These are phyloP conservation scores for Mortierella sp. DNA, from an alignment of 371 early-diverging fungal species.

Conservation along the genomic window DNA sequence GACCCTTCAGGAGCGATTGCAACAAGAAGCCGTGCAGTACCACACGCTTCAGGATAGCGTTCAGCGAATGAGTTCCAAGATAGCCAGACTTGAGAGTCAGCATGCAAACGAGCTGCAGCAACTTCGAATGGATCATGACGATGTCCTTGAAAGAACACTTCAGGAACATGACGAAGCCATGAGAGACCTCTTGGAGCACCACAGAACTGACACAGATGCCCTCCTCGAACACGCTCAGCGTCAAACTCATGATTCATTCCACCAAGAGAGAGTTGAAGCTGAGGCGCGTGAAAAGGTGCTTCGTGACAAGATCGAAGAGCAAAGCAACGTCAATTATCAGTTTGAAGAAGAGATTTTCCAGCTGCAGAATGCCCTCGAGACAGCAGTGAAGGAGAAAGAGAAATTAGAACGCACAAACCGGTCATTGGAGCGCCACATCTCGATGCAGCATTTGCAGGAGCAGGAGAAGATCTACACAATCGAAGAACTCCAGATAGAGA, in stretches of 20 bases:
- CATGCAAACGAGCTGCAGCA: constrained; percentile 29
- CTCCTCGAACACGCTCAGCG: not conserved
- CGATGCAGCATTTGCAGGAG: constrained; percentile 45
- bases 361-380: constrained; percentile 19
- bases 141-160: constrained; percentile 15
- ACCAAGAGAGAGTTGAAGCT: constrained; percentile 12
- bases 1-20: constrained; percentile 14
- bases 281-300: constrained; percentile 38
- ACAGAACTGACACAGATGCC: constrained; percentile 16
- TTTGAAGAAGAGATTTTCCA: constrained; percentile 39
- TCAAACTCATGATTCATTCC: constrained; percentile 8
- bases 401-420: constrained; percentile 23
- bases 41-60: constrained; percentile 43
- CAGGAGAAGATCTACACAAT: constrained; percentile 38
- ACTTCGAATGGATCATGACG: constrained; percentile 24
- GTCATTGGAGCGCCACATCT: constrained; percentile 44
- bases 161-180: constrained; percentile 28
- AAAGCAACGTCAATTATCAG: constrained; percentile 9
- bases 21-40: constrained; percentile 45
- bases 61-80: constrained; percentile 37
- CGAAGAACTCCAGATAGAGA: constrained; percentile 34
- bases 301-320: constrained; percentile 20
- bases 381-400: constrained; percentile 19
- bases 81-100: constrained; percentile 36
- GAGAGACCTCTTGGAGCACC: constrained; percentile 8